These are phyloP conservation scores for Penicillium sp. DNA, from an alignment of 2,329 filamentous ascomycete genomes.

Conservation along the genomic window DNA sequence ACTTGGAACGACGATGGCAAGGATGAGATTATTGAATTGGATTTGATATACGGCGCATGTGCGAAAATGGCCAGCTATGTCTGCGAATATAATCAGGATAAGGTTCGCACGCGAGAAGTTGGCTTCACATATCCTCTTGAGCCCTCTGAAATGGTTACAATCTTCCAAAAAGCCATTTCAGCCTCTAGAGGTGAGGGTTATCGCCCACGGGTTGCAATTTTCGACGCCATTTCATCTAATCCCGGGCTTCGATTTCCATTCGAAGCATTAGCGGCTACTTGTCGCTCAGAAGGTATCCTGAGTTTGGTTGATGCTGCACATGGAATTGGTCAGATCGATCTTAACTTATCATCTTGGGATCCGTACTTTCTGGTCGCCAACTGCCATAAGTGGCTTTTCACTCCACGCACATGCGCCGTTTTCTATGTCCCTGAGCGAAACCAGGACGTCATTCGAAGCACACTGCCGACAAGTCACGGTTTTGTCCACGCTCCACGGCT, in stretches of 20 bases:
- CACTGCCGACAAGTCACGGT: slow-evolving; percentile 73
- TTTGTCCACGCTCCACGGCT: slow-evolving; percentile 51
- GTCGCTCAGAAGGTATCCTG: slow-evolving; percentile 62
- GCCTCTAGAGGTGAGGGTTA: slow-evolving; percentile 6
- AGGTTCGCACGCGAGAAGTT: slow-evolving; percentile 44
- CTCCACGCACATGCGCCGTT: slow-evolving; percentile 72
- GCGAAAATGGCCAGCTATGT: slow-evolving; percentile 69
- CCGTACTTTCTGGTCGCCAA: slow-evolving; percentile 83
- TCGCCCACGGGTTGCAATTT: slow-evolving; percentile 60
- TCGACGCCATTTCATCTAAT: slow-evolving; percentile 72
- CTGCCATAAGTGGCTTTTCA: slow-evolving; percentile 80
- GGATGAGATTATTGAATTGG: slow-evolving; percentile 65
- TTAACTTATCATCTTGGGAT: slow-evolving; percentile 64
- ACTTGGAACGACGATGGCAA: slow-evolving; percentile 56
- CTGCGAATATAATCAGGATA: slow-evolving; percentile 57
- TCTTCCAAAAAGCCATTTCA: slow-evolving; percentile 11
- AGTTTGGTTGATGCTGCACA: slow-evolving; percentile 78
- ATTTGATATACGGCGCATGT: slow-evolving; percentile 72
- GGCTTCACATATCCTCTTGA: slow-evolving; percentile 64
- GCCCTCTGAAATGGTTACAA: slow-evolving; percentile 60
- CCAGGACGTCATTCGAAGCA: slow-evolving; percentile 67
- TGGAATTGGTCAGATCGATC: slow-evolving; percentile 69
- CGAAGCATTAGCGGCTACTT: slow-evolving; percentile 60
- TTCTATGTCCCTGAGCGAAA: slow-evolving; percentile 73
- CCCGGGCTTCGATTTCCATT: slow-evolving; percentile 76